Percentiles rank a stretch among this genome's conserved stretches.
Evolutionary conservation across 2,329 filamentous ascomycete genomes (phyloP).

Genomic region (Alternaria brassicae): DNA sequence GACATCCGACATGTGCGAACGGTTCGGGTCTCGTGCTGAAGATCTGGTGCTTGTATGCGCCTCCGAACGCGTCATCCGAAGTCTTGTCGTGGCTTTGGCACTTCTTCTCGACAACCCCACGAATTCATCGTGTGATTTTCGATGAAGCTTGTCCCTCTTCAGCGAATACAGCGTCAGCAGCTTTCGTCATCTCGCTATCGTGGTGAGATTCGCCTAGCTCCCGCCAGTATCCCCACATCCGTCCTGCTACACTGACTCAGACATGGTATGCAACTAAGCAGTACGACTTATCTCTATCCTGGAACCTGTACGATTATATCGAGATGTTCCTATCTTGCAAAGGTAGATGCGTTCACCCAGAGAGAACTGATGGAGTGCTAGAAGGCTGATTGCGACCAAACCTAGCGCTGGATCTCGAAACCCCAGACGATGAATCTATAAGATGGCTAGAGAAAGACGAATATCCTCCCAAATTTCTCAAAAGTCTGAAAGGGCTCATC

Average conservation of each 20-base stretch:
- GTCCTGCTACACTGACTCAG: background rate
- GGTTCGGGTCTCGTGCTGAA: background rate
- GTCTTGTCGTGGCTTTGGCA: background rate
- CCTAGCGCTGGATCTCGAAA: background rate
- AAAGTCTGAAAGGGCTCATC: background rate
- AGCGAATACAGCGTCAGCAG: background rate
- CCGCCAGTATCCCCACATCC: background rate
- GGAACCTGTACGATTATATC: background rate
- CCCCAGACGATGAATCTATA: background rate
- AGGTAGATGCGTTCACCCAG: background rate
- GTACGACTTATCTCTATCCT: background rate
- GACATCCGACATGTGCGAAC: background rate
- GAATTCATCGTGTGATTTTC: background rate
- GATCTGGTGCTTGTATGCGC: slow-evolving; percentile 4
- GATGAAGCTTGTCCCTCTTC: background rate
- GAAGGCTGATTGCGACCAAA: background rate
- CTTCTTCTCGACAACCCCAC: background rate
- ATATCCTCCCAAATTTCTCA: background rate
- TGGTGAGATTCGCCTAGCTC: slow-evolving; percentile 1
- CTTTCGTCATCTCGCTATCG: background rate
- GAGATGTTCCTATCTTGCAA: background rate
- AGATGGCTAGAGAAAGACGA: background rate
- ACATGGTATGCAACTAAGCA: background rate
- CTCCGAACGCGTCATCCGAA: slow-evolving; percentile 13
- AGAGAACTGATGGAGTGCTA: background rate